Evolutionary conservation across 371 early-diverging fungal species (phyloP).

Genomic region (Mucor indicus): DNA sequence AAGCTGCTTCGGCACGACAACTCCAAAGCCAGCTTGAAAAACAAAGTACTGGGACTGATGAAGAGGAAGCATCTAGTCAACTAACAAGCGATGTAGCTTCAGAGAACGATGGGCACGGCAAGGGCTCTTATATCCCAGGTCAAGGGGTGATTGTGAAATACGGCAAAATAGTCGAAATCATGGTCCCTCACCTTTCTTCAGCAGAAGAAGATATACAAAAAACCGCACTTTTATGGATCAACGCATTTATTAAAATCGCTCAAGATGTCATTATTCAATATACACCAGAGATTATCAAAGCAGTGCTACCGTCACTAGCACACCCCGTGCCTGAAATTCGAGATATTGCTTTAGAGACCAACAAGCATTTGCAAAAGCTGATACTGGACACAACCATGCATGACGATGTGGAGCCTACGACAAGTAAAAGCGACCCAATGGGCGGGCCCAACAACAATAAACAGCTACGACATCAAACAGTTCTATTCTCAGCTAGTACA

Average conservation of each 20-base stretch:
- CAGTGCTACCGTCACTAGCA: conserved; percentile 80
- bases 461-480: background rate
- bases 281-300: conserved; percentile 71
- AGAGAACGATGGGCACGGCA: conserved; percentile 46
- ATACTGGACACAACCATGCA: conserved; percentile 56
- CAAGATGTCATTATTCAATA: conserved; percentile 74
- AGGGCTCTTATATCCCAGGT: conserved; percentile 65
- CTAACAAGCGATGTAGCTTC: conserved; percentile 1
- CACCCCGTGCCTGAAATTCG: conserved; percentile 67
- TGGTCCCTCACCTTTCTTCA: conserved; percentile 77
- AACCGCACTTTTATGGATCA: conserved; percentile 85
- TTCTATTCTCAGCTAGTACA: background rate
- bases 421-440: conserved; percentile 27
- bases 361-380: conserved; percentile 66
- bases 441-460: background rate
- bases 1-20: conserved; percentile 62
- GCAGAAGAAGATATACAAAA: conserved; percentile 84
- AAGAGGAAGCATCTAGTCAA: background rate
- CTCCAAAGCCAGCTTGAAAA: conserved; percentile 1
- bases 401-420: conserved; percentile 17
- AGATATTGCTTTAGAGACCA: conserved; percentile 71
- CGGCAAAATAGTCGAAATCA: conserved; percentile 72
- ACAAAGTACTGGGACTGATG: too few relatives aligned
- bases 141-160: conserved; percentile 78
- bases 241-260: conserved; percentile 78